phyloP scores from a whole-genome alignment of 2,329 filamentous ascomycete species.

The Geosmithia flava region DNA sequence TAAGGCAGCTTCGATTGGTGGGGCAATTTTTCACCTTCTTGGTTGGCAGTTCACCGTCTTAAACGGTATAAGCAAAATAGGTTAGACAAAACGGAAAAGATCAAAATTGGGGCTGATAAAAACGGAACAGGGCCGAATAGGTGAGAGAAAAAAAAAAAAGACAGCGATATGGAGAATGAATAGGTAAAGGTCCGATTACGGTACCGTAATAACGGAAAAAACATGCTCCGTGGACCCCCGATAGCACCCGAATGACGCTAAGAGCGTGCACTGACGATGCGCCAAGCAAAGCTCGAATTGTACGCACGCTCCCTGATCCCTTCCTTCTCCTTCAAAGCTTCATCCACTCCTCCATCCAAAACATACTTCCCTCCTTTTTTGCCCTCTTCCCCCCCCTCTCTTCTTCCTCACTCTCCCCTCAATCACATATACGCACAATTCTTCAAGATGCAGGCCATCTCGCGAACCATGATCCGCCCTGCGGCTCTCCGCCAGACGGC shows the following conservation, averaged over 20 bases:
- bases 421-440: not conserved
- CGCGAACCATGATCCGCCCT: slow-evolving; percentile 55
- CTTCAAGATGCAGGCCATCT: slow-evolving; percentile 71
- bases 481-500: slow-evolving; percentile 53
- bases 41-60: not conserved
- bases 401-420: slow-evolving; percentile 6
- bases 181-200: not conserved
- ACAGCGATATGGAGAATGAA: too few relatives aligned
- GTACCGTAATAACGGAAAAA: slow-evolving; percentile 5
- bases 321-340: not conserved
- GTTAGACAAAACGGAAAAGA: not conserved
- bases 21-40: not conserved
- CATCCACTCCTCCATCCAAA: not conserved
- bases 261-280: not conserved
- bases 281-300: not conserved
- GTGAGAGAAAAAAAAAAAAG: not conserved
- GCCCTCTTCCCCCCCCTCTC: slow-evolving; percentile 7
- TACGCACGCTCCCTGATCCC: not conserved
- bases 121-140: not conserved
- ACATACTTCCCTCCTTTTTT: not conserved
- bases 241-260: slow-evolving; percentile 3
- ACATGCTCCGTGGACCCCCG: slow-evolving; percentile 1
- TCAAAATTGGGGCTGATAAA: not conserved
- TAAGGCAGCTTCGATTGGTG: not conserved
- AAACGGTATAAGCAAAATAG: not conserved